phyloP scores from a whole-genome alignment of 805 yeast genomes.

The Ogataea paraovalis region DNA sequence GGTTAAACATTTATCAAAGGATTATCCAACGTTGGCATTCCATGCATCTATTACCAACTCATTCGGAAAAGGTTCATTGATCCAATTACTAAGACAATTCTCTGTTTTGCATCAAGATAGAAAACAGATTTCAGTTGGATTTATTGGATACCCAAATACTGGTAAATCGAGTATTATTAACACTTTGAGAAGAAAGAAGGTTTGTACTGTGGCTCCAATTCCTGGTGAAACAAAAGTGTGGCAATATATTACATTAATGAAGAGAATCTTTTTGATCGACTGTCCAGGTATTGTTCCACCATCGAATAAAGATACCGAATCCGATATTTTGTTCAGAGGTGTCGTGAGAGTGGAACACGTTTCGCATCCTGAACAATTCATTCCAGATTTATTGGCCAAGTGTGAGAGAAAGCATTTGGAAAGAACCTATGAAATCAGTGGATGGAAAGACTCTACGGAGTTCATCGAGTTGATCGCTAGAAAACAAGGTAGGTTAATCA shows the following conservation, averaged over 20 bases:
- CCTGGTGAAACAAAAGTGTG: constrained; percentile 99
- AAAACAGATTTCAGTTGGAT: constrained; percentile 94
- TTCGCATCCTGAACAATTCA: constrained; percentile 90
- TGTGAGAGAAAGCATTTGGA: constrained; percentile 89
- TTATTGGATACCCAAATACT: constrained; percentile 97
- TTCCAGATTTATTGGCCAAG: constrained; percentile 78
- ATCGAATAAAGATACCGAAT: constrained; percentile 78
- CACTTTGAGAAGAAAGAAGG: constrained; percentile 90
- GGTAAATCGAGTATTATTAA: constrained; percentile 96
- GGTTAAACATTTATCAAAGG: constrained; percentile 92
- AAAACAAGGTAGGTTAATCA: constrained; percentile 85
- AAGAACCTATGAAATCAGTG: constrained; percentile 90
- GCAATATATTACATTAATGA: constrained; percentile 98
- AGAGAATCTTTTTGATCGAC: constrained; percentile 89
- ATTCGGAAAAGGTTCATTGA: constrained; percentile 94
- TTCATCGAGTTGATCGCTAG: constrained; percentile 89
- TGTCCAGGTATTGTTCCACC: constrained; percentile 99
- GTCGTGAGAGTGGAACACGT: constrained; percentile 99
- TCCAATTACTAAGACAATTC: constrained; percentile 90
- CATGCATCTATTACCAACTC: constrained; percentile 97
- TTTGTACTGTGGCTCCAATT: constrained; percentile 94
- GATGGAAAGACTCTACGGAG: constrained; percentile 77
- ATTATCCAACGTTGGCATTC: constrained; percentile 92
- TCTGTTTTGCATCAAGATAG: constrained; percentile 87
- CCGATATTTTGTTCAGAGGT: constrained; percentile 92